A percentile compares a stretch with the other conserved stretches of the same genome.
Evolutionary conservation across 202 grass and related monocot genomes (phyloP).

Genomic region (Setaria italica): DNA sequence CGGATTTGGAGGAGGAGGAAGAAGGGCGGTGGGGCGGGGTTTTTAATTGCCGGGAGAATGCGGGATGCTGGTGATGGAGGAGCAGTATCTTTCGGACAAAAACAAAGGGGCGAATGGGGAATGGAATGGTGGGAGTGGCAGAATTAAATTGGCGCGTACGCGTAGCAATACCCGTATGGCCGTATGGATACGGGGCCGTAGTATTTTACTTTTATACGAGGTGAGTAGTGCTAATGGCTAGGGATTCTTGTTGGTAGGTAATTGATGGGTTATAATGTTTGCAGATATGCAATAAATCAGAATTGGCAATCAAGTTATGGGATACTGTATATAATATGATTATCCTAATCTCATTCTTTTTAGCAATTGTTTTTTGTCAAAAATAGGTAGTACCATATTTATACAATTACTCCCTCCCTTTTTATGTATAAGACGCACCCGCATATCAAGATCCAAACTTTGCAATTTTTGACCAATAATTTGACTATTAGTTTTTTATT

Average conservation of each 20-base stretch:
- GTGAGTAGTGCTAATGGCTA: not conserved
- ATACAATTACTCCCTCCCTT: too few species aligned
- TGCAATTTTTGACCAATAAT: too few species aligned
- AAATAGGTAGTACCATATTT: not conserved
- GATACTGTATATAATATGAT: too few species aligned
- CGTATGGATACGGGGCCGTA: not conserved
- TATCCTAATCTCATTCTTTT: not conserved
- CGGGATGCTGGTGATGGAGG: conserved; percentile 16
- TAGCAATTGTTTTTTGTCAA: not conserved
- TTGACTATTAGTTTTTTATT: too few species aligned
- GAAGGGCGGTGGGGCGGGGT: conserved; percentile 29
- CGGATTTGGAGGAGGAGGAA: conserved; percentile 7
- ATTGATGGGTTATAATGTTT: not conserved
- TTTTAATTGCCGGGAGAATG: conserved; percentile 34
- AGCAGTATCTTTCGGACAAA: conserved; percentile 9
- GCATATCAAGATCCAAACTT: too few species aligned
- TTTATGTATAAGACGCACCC: too few species aligned
- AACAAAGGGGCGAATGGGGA: not conserved
- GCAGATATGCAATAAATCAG: not conserved
- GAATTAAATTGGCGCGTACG: not conserved
- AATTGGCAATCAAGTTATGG: not conserved
- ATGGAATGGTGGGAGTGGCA: not conserved
- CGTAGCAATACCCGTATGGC: not conserved
- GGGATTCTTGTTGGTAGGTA: not conserved
- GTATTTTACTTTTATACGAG: not conserved